phyloP scores from a whole-genome alignment of 345 rosid genomes.

The Jatropha curcas region DNA sequence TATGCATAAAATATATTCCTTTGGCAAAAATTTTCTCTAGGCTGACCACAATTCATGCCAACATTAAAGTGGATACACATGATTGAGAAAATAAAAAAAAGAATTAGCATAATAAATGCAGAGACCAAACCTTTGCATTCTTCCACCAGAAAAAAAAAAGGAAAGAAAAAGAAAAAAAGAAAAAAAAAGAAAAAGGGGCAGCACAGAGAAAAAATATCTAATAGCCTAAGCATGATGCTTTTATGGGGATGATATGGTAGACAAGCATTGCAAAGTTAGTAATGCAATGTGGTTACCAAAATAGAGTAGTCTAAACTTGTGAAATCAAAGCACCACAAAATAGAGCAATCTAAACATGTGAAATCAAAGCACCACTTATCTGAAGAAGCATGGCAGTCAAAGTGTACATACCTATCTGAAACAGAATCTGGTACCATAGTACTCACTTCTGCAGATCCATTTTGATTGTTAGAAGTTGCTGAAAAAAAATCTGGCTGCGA shows the following conservation, averaged over 20 bases:
- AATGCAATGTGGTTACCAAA: neutral
- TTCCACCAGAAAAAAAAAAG: neutral
- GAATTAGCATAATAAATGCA: neutral
- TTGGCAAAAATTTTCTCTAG: too few relatives aligned
- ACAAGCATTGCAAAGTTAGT: neutral
- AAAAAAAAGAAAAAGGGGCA: neutral
- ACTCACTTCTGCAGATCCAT: conserved; percentile 26
- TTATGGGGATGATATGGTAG: neutral
- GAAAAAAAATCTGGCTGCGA: conserved; percentile 44
- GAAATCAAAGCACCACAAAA: too few relatives aligned
- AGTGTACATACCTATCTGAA: conserved; percentile 44
- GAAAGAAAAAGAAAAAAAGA: neutral
- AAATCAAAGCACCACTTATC: neutral
- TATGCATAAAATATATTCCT: neutral
- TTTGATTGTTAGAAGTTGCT: conserved; percentile 31
- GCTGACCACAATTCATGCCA: neutral
- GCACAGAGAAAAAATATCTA: neutral
- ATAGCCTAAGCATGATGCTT: neutral
- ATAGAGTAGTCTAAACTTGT: too few relatives aligned
- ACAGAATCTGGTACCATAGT: conserved; percentile 33
- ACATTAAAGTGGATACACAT: too few relatives aligned
- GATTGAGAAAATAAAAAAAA: too few relatives aligned
- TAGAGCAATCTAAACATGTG: neutral
- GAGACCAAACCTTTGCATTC: neutral
- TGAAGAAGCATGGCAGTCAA: neutral